A percentile compares a stretch with the other conserved stretches of the same genome.
These are phyloP conservation scores for Diaporthe australafricana DNA, from an alignment of 2,329 filamentous ascomycete species.

Conservation along the genomic window DNA sequence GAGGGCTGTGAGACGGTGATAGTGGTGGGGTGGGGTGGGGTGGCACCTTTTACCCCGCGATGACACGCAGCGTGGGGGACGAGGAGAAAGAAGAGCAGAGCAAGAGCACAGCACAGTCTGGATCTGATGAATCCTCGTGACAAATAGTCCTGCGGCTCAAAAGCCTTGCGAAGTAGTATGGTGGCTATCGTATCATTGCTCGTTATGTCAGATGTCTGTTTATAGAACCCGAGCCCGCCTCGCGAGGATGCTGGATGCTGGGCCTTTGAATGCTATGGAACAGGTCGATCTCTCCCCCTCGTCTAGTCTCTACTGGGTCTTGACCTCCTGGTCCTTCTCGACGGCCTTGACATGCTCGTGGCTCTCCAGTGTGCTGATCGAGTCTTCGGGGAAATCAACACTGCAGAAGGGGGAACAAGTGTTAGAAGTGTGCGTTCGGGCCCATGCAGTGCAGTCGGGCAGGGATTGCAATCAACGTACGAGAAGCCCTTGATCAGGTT, in stretches of 20 bases:
- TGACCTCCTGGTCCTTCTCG: conserved; percentile 79
- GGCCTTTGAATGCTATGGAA: background rate
- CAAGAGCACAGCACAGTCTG: background rate
- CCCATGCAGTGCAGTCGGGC: background rate
- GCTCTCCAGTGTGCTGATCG: conserved; percentile 70
- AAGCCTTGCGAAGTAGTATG: background rate
- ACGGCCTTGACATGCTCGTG: conserved; percentile 80
- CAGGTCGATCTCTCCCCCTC: background rate
- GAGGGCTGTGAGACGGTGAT: background rate
- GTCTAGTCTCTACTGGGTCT: conserved; percentile 71
- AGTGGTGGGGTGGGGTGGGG: background rate
- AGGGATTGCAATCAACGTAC: conserved; percentile 65
- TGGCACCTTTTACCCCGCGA: conserved; percentile 34
- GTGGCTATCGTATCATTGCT: conserved; percentile 25
- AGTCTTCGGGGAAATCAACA: conserved; percentile 71
- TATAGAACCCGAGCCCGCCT: background rate
- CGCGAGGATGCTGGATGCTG: background rate
- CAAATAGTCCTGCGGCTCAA: background rate
- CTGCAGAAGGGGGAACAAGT: background rate
- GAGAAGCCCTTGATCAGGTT: conserved; percentile 89
- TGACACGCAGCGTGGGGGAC: conserved; percentile 11
- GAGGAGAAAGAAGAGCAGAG: background rate
- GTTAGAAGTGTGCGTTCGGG: background rate
- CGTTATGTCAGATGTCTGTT: conserved; percentile 22
- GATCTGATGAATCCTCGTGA: background rate